These are phyloP conservation scores for Lobosporangium transversale DNA, from an alignment of 192 early-diverging fungal genomes.

Conservation along the genomic window DNA sequence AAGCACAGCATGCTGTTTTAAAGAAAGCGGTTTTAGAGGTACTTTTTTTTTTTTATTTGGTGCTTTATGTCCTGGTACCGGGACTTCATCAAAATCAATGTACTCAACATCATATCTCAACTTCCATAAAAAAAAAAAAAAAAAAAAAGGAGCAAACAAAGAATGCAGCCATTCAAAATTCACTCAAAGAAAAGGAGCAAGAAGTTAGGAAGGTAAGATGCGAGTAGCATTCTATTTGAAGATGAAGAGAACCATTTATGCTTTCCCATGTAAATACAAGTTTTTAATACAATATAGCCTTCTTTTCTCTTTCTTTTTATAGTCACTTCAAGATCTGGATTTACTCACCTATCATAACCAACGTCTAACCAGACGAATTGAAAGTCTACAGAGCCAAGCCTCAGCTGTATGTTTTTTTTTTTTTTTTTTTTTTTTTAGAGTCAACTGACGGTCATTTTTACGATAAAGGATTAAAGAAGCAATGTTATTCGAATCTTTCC, in stretches of 20 bases:
- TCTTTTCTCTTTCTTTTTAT: neutral
- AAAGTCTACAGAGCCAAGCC: constrained; percentile 59
- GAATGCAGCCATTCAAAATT: constrained; percentile 58
- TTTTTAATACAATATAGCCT: constrained; percentile 7
- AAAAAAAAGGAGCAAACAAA: constrained; percentile 69
- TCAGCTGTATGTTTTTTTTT: constrained; percentile 26
- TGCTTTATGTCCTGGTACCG: too few species aligned
- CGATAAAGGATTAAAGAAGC: too few species aligned
- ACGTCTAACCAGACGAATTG: constrained; percentile 67
- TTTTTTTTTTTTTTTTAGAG: neutral
- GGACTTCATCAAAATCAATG: too few species aligned
- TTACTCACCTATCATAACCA: constrained; percentile 68
- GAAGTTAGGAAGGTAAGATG: constrained; percentile 66
- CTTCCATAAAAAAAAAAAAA: too few species aligned
- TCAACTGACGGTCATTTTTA: neutral
- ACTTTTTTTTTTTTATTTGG: too few species aligned
- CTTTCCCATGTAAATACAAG: neutral
- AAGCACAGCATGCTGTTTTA: constrained; percentile 67
- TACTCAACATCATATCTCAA: too few species aligned
- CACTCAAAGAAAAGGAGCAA: constrained; percentile 67
- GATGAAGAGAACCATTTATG: too few species aligned
- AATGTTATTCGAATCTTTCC: neutral
- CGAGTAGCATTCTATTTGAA: too few species aligned
- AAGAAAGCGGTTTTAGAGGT: constrained; percentile 70
- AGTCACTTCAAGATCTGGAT: constrained; percentile 65